Evolutionary conservation across 1,139 yeast species (phyloP).

Genomic region (Protomyces inundatus): DNA sequence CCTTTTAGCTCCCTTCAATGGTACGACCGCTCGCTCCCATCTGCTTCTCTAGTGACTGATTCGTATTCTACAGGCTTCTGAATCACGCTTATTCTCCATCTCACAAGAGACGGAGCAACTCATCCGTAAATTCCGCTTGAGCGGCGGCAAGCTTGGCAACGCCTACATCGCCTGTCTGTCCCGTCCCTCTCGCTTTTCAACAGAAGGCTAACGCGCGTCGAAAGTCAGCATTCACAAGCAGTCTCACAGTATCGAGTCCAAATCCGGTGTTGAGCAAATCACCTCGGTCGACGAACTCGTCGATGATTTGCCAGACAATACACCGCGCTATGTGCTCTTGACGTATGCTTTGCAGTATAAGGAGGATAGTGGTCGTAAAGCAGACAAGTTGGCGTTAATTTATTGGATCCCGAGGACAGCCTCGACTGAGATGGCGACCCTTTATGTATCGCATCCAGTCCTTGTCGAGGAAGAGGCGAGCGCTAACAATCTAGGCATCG

Average conservation of each 20-base stretch:
- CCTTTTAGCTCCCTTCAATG: too few species aligned
- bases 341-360: slow-evolving; percentile 59
- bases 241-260: slow-evolving; percentile 14
- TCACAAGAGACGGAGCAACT: background rate
- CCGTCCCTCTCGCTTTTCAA: background rate
- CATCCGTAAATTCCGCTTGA: slow-evolving; percentile 13
- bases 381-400: slow-evolving; percentile 67
- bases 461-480: background rate
- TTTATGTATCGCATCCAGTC: slow-evolving; percentile 34
- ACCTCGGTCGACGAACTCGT: slow-evolving; percentile 57
- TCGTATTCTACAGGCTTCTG: slow-evolving; percentile 1
- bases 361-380: slow-evolving; percentile 59
- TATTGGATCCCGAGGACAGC: slow-evolving; percentile 86
- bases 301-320: slow-evolving; percentile 75
- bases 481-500: slow-evolving; percentile 11
- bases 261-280: background rate
- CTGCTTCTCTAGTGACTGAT: too few species aligned
- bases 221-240: slow-evolving; percentile 17
- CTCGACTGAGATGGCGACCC: slow-evolving; percentile 72
- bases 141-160: background rate
- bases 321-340: slow-evolving; percentile 68
- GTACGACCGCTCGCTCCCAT: too few species aligned
- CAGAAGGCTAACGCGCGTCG: background rate
- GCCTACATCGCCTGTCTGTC: slow-evolving; percentile 11
- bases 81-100: slow-evolving; percentile 15